Evolutionary conservation across 495 filamentous ascomycete genomes (phyloP), one percentile per base, ranked within the genome.

Genomic region (Pseudotulostoma volvatum): DNA sequence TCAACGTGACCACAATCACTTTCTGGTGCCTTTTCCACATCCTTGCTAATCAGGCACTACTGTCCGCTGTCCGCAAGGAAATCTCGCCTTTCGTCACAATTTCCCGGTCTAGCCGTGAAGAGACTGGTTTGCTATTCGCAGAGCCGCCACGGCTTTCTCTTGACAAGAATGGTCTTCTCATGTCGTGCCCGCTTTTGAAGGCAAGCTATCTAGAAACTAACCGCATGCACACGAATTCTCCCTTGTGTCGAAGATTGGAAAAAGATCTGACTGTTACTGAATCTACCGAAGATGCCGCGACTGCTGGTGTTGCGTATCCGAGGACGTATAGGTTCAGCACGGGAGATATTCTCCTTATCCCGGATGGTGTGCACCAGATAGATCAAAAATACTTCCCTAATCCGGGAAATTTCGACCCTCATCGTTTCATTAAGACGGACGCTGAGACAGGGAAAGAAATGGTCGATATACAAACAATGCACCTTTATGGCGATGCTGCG

Each of bases 11-110:
- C 9, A 59, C 64, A 20, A 52, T 68, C 33, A 61, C 66, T 2
- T 77, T 72, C 47, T 79, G 73, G 73, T 62, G 63, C 34, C 36
- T 76, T 14, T 45, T 73, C 11, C 71, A 64, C 36, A 63, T 79
- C 21, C 66, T 66, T 41, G 49, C 62, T 9, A 63, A 62, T 17
- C 55, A 58, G 7, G 47, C 46, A 1, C 56, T 73, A 15, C 40
- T 73, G 7, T 51, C 54, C n/a, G 54, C 56, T 3, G 59, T 80
- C 14, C 61, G 67, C 9, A 52, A 58, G 16, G 77, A 80, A 46
- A 66, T 72, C 7, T 50, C 50, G 2, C 55, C 64, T 0, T 73
- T 53, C 34, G 64, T 60, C 7, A 54, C 57, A 31, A 57, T 64
- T 3, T 48, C 51, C 1, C 61, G 73, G 31, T 63, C 56, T 18